Evolutionary conservation across 495 filamentous ascomycete genomes (phyloP).

Genomic region (Bacidia rubella): DNA sequence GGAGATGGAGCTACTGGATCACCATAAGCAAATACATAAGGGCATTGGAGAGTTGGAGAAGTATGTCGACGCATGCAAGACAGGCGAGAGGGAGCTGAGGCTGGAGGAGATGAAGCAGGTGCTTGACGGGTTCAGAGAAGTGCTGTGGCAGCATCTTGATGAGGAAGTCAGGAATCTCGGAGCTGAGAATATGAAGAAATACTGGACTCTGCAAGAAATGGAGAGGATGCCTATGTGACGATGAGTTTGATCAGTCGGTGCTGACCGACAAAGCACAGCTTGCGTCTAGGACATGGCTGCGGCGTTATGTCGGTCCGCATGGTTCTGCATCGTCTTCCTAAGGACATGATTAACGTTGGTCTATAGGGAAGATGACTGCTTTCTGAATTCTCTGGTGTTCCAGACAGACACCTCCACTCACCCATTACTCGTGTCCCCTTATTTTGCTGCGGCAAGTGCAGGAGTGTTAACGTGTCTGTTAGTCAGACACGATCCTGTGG

Average conservation of each 20-base stretch:
- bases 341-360: too few species aligned
- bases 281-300: too few species aligned
- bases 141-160: conserved; percentile 60
- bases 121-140: conserved; percentile 54
- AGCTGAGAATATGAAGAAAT: conserved; percentile 78
- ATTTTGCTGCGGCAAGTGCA: too few species aligned
- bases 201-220: conserved; percentile 71
- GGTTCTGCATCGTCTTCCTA: too few species aligned
- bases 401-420: too few species aligned
- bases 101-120: conserved; percentile 51
- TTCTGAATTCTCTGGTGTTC: too few species aligned
- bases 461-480: too few species aligned
- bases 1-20: conserved; percentile 52
- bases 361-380: too few species aligned
- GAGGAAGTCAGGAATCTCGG: conserved; percentile 56
- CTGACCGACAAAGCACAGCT: too few species aligned
- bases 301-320: too few species aligned
- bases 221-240: conserved; percentile 50
- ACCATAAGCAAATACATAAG: conserved; percentile 70
- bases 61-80: conserved; percentile 52
- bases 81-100: conserved; percentile 54
- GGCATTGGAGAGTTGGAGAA: conserved; percentile 60
- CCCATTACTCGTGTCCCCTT: too few species aligned
- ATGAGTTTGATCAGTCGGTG: neutral
- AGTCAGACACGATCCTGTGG: too few species aligned